A percentile compares a stretch with the other conserved stretches of the same genome.
phyloP scores from a whole-genome alignment of 306 rosid genomes.

The Trifolium pratense region DNA sequence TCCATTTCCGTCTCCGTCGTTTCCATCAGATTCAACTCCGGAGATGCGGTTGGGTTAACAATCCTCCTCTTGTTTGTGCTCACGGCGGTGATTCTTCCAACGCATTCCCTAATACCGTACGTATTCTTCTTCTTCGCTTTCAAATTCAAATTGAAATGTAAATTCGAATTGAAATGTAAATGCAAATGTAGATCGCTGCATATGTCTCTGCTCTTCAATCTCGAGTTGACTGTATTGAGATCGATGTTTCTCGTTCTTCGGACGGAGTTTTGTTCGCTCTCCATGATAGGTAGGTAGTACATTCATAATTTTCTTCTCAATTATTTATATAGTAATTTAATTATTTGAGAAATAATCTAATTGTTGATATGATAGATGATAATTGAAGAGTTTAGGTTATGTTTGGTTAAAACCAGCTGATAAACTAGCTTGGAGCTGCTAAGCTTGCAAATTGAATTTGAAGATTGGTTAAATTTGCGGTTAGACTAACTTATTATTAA shows the following conservation, averaged over 20 bases:
- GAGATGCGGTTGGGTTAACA: slow-evolving; percentile 68
- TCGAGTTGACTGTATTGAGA: slow-evolving; percentile 83
- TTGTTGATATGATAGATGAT: too few species aligned
- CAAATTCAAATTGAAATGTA: neutral
- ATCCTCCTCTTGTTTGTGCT: slow-evolving; percentile 88
- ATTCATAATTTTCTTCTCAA: too few species aligned
- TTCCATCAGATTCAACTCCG: slow-evolving; percentile 63
- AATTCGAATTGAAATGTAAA: neutral
- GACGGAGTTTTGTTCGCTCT: slow-evolving; percentile 87
- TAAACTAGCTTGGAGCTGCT: too few species aligned
- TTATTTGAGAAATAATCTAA: too few species aligned
- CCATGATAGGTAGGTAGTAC: slow-evolving; percentile 72
- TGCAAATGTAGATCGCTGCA: slow-evolving; percentile 63
- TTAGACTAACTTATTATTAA: too few species aligned
- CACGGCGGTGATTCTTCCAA: slow-evolving; percentile 88
- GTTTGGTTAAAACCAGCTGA: too few species aligned
- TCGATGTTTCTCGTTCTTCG: slow-evolving; percentile 88
- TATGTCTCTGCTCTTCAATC: slow-evolving; percentile 67
- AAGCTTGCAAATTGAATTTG: too few species aligned
- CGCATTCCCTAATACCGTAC: slow-evolving; percentile 82
- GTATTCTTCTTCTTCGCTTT: slow-evolving; percentile 27
- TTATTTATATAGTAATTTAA: too few species aligned
- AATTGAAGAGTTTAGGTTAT: too few species aligned
- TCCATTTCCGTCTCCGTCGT: slow-evolving; percentile 70
- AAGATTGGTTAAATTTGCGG: too few species aligned